Evolutionary conservation across 345 rosid species (phyloP).

Genomic region (Citrus reticulata): DNA sequence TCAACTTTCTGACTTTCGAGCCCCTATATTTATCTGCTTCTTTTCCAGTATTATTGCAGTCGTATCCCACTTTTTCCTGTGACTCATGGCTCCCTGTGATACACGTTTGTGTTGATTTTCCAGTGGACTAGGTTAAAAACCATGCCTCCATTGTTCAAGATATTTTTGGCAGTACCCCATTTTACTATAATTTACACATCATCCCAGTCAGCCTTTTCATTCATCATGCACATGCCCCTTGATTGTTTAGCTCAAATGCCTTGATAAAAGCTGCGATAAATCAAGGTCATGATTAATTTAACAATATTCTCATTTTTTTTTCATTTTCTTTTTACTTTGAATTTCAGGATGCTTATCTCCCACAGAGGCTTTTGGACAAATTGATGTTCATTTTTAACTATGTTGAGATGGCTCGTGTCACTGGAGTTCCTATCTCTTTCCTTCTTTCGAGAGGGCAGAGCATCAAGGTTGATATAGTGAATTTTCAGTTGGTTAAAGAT

Average conservation of each 20-base stretch:
- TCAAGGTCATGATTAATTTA: not conserved
- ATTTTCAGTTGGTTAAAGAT: slow-evolving; percentile 5
- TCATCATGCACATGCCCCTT: not conserved
- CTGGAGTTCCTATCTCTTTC: slow-evolving; percentile 96
- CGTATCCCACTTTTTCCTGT: no score
- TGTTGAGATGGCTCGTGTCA: slow-evolving; percentile 99
- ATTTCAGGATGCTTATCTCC: slow-evolving; percentile 97
- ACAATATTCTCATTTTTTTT: slow-evolving; percentile 13
- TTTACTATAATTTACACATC: not conserved
- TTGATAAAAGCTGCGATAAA: not conserved
- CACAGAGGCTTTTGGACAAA: slow-evolving; percentile 94
- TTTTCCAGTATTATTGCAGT: no score
- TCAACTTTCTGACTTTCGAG: no score
- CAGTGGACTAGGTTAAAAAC: not conserved
- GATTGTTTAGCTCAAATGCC: not conserved
- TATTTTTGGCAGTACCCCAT: not conserved
- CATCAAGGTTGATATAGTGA: slow-evolving; percentile 57
- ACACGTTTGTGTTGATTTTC: not conserved
- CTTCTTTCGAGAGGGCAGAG: slow-evolving; percentile 99
- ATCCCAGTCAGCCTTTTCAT: not conserved
- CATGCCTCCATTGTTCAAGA: not conserved
- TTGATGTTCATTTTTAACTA: slow-evolving; percentile 90
- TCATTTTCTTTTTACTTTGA: not conserved
- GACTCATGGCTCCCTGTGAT: not conserved
- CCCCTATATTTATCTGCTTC: no score